A percentile compares a stretch with the other conserved stretches of the same genome.
phyloP scores from a whole-genome alignment of 179 eudicot genomes.

The Silene noctiflora region DNA sequence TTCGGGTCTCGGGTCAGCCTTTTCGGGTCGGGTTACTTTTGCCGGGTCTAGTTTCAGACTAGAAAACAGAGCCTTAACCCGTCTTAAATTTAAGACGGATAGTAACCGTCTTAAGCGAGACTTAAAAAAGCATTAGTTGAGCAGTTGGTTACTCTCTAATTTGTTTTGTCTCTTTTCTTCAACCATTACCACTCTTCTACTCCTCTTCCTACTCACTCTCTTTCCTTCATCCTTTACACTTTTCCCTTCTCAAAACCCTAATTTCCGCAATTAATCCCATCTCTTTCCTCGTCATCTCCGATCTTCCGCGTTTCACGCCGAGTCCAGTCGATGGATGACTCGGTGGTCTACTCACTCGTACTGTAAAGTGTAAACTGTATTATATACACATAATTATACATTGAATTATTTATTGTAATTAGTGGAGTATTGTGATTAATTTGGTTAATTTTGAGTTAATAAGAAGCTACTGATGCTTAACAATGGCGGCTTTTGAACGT shows the following conservation, averaged over 20 bases:
- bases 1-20: no score
- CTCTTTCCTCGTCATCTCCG: conserved; percentile 1
- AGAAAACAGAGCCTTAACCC: no score
- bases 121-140: conserved; percentile 22
- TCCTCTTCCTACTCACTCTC: neutral
- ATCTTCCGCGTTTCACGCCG: conserved; percentile 13
- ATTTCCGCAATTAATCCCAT: neutral
- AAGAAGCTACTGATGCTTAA: conserved; percentile 26
- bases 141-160: conserved; percentile 15
- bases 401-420: no score
- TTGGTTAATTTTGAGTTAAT: neutral
- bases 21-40: no score
- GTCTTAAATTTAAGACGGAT: no score
- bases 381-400: neutral
- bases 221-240: conserved; percentile 3
- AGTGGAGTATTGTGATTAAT: neutral
- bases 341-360: conserved; percentile 1
- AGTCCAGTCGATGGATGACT: conserved; percentile 20
- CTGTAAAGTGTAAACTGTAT: no score
- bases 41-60: no score
- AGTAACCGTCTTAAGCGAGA: no score
- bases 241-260: conserved; percentile 31
- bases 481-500: conserved; percentile 89
- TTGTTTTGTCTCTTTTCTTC: conserved; percentile 2
- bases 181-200: conserved; percentile 17